These are phyloP conservation scores for Amanita jacksonii DNA, from an alignment of 768 basidiomycete genomes.

Conservation along the genomic window DNA sequence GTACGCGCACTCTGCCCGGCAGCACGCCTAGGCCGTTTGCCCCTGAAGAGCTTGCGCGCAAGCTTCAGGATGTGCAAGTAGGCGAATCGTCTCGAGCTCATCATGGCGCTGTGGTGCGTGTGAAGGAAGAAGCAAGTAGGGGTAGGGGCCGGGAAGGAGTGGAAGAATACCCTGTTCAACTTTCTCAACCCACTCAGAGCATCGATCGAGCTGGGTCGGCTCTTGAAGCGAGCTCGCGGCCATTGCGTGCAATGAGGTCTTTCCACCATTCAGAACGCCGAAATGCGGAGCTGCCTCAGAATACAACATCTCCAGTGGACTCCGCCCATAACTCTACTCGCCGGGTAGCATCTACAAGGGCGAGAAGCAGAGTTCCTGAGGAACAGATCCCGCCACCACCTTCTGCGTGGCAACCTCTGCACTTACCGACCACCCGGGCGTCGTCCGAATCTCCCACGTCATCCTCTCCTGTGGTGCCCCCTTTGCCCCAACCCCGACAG, in stretches of 20 bases:
- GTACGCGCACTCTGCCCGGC: slow-evolving; percentile 36
- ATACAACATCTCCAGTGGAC: slow-evolving; percentile 17
- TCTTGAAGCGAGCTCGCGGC: slow-evolving; percentile 15
- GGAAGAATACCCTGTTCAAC: no score
- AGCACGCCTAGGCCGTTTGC: slow-evolving; percentile 32
- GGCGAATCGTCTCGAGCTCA: slow-evolving; percentile 10
- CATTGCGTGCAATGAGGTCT: slow-evolving; percentile 45
- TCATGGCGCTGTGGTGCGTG: no score
- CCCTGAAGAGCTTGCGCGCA: slow-evolving; percentile 49
- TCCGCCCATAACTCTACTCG: not conserved
- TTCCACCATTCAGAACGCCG: slow-evolving; percentile 43
- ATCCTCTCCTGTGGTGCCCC: not conserved
- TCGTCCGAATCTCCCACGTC: no score
- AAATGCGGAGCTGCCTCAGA: slow-evolving; percentile 23
- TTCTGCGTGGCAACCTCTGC: slow-evolving; percentile 7
- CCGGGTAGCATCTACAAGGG: not conserved
- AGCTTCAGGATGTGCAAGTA: slow-evolving; percentile 43
- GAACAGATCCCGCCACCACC: not conserved
- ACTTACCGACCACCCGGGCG: not conserved
- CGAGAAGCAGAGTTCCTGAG: slow-evolving; percentile 5
- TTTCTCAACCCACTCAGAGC: slow-evolving; percentile 14
- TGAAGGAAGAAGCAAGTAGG: no score
- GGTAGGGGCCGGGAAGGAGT: no score
- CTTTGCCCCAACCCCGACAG: not conserved
- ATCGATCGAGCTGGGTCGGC: slow-evolving; percentile 9